Conservation (phyloP, 2,329 filamentous ascomycete genomes). For the Zelopaecilomyces penicillatus region DNA sequence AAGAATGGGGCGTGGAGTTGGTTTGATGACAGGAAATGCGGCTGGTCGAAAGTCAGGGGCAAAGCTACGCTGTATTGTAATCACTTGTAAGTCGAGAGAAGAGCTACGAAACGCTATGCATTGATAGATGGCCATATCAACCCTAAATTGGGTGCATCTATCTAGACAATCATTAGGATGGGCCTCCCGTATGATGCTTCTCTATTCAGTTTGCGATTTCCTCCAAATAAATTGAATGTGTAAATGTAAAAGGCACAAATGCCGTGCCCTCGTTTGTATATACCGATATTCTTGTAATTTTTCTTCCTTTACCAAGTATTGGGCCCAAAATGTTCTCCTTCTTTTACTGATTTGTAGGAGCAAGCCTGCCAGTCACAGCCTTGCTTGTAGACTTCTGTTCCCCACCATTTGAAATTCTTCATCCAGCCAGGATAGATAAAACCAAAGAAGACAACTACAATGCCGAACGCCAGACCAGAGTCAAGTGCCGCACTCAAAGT, state of each 20-base stretch:
- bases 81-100: constrained; percentile 18
- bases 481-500: constrained; percentile 76
- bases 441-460: constrained; percentile 77
- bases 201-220: too few relatives aligned
- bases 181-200: too few relatives aligned
- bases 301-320: constrained; percentile 40
- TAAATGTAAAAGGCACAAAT: too few relatives aligned
- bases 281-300: too few relatives aligned
- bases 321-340: constrained; percentile 60
- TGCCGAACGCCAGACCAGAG: constrained; percentile 71
- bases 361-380: constrained; percentile 83
- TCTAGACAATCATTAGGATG: too few relatives aligned
- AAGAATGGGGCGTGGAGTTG: constrained; percentile 11
- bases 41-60: constrained; percentile 15
- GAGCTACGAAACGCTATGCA: constrained; percentile 12
- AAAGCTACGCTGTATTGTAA: constrained; percentile 27
- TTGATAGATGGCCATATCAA: constrained; percentile 17
- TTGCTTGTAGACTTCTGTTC: constrained; percentile 74
- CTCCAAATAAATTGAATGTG: too few relatives aligned
- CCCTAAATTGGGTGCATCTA: not conserved
- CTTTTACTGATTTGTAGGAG: constrained; percentile 54
- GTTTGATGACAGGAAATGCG: not conserved
- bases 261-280: too few relatives aligned
- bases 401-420: constrained; percentile 75
- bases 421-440: constrained; percentile 75